Base-by-base conservation (phyloP, 2,329 filamentous ascomycete genomes). In the Coniochaeta sp. region DNA sequence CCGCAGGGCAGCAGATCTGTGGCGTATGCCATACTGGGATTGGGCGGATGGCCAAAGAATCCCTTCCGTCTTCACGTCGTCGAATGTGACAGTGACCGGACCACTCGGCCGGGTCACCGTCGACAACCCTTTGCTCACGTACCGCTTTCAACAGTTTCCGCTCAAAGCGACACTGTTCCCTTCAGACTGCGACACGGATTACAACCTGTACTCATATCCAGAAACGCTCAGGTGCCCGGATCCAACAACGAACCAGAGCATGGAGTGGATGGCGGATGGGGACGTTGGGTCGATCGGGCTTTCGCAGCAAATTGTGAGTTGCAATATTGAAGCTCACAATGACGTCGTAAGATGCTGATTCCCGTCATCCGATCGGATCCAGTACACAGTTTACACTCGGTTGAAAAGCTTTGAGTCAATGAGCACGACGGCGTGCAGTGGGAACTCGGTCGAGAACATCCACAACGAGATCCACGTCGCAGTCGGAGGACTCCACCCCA, bases 81-180 rank as follows among this genome's bases (percentile, higher is more conserved):
- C 38, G 38, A 58, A 55, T 12, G 40, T 66, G 30, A 62, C 63
- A 1, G 38, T 66, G 42, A 60, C 40, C 4, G 44, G 58, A 0
- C 63, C 64, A 1, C 17, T 59, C 7, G 64, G 61, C 38, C 55
- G 14, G 62, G 65, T 57, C n/a, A 69, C 65, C 2, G 57, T 73
- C 4, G 59, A 62, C 9, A 85, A 84, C 66, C 82, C 82, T 2
- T 67, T 84, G 1, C 74, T 73, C 58, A 74, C 72, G 34, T 85
- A 77, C 68, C 71, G 65, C 5, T 83, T 81, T 71, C 78, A 60
- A 69, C 65, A 70, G 40, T 80, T 77, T 61, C 74, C 76, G 47
- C 61, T 66, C 4, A 71, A 65, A 42, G 42, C 38, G 5, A 58
- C 59, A 3, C 72, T 61, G 57, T 67, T 63, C 66, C 70, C 62